Evolutionary conservation across 257 asterid species (phyloP).

Genomic region (Phtheirospermum japonicum): DNA sequence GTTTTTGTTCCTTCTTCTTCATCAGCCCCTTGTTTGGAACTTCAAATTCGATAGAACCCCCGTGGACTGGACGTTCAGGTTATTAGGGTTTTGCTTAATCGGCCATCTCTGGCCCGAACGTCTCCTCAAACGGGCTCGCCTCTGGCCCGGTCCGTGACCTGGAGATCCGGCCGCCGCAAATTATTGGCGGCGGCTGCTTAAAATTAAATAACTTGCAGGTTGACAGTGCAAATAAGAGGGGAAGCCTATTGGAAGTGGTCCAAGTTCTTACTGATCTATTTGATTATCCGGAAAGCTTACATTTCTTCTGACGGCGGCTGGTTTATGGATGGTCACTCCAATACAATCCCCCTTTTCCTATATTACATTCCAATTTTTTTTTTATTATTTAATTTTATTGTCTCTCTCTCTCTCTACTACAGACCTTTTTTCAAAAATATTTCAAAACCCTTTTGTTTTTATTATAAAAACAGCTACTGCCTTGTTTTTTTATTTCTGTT

Average conservation of each 20-base stretch:
- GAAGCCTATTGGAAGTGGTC: slow-evolving; percentile 68
- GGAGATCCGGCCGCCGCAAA: slow-evolving; percentile 42
- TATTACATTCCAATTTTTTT: too few relatives aligned
- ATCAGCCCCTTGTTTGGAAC: slow-evolving; percentile 53
- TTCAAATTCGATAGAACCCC: slow-evolving; percentile 70
- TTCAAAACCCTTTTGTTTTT: too few relatives aligned
- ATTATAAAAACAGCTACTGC: too few relatives aligned
- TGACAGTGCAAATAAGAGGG: slow-evolving; percentile 70
- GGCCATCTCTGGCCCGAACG: slow-evolving; percentile 93
- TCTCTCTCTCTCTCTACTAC: too few relatives aligned
- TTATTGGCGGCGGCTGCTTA: too few relatives aligned
- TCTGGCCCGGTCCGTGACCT: slow-evolving; percentile 33
- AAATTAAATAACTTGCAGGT: too few relatives aligned
- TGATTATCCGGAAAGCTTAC: slow-evolving; percentile 59
- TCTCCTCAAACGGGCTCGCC: slow-evolving; percentile 72
- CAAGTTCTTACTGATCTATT: slow-evolving; percentile 71
- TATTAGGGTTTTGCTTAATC: slow-evolving; percentile 64
- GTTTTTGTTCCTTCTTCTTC: slow-evolving; percentile 94
- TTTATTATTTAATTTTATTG: too few relatives aligned
- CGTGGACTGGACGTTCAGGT: slow-evolving; percentile 69
- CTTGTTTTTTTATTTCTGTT: too few relatives aligned
- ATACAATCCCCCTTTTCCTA: too few relatives aligned
- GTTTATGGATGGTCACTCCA: slow-evolving; percentile 96
- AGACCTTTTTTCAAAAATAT: too few relatives aligned
- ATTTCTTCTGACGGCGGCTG: slow-evolving; percentile 82